A percentile compares a stretch with the other conserved stretches of the same genome.
Conservation (phyloP, 331 rosid genomes). For the Malus hybrid region DNA sequence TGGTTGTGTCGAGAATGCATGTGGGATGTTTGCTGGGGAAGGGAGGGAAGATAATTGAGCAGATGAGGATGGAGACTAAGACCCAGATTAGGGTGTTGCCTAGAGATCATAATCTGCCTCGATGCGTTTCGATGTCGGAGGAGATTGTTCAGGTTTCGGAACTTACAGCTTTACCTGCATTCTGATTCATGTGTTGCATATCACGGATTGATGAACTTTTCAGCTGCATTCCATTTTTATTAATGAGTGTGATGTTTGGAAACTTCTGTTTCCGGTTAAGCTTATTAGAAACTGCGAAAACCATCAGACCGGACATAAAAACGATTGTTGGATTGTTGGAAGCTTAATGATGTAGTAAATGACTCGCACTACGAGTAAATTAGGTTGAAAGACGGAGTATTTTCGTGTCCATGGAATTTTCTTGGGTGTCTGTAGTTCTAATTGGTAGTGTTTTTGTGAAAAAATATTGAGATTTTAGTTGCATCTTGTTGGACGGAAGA, state of each 20-base stretch:
- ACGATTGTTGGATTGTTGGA: background rate
- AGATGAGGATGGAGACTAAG: conserved; percentile 96
- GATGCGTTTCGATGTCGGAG: conserved; percentile 91
- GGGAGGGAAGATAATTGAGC: conserved; percentile 99
- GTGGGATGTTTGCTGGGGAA: conserved; percentile 97
- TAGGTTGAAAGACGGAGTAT: background rate
- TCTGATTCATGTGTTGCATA: conserved; percentile 18
- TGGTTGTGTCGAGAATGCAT: conserved; percentile 95
- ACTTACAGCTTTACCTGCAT: conserved; percentile 24
- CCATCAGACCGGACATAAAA: background rate
- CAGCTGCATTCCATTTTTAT: background rate
- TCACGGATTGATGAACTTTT: background rate
- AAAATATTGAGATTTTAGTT: background rate
- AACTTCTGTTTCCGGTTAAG: background rate
- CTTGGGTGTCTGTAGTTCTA: background rate
- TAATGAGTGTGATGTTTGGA: background rate
- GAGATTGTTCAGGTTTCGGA: conserved; percentile 97
- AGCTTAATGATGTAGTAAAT: background rate
- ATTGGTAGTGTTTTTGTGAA: background rate
- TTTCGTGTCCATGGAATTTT: background rate
- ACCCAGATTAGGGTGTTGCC: conserved; percentile 97
- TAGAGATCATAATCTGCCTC: conserved; percentile 88
- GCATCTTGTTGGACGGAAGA: background rate
- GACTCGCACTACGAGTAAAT: background rate
- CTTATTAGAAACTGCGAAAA: background rate